Evolutionary conservation across 768 basidiomycete genomes (phyloP), one percentile per base, ranked within the genome.

Genomic region (Gloeopeniophorella convolvens): DNA sequence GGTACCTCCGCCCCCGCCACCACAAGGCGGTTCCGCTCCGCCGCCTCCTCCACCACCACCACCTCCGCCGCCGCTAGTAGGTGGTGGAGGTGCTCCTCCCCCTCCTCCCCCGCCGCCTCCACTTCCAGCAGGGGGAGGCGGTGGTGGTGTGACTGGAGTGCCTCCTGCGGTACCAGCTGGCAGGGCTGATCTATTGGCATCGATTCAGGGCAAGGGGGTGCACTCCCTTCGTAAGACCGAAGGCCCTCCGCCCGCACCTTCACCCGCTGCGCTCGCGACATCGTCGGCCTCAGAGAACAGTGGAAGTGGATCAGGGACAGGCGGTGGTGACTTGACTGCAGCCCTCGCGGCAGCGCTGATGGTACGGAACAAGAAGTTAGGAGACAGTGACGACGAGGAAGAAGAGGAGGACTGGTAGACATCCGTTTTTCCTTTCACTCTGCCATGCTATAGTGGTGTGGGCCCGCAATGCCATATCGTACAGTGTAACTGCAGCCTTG

Each of bases 351-450:
- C 80, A 42, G 92, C 92, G 1, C 66, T 97, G 55, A 68, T 83
- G 59, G 80, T 85, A 63, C 70, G 93, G 58, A 95, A 89, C 63
- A 90, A 87, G 70, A 84, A 88, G 61, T 69, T 95, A 58, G 91
- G 87, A 2, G 89, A 92, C 58, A 88, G 85, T 60, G 64, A 65
- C 26, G 64, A 67, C 3, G 67, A 66, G 5, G 63, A 67, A 3
- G 64, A 66, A 9, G 66, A 68, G 26, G 66, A 67, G 35, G 64
- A 66, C 35, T 58, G 57, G 57, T 53, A 48, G 41, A 42, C 37
- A 12, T n/a, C n/a, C n/a, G n/a, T n/a, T n/a, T n/a, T n/a, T n/a
- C n/a, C n/a, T n/a, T n/a, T n/a, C n/a, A n/a, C n/a, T n/a, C n/a
- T n/a, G n/a, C n/a, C n/a, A n/a, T n/a, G n/a, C n/a, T n/a, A n/a